Evolutionary conservation across 345 rosid genomes (phyloP).

Genomic region (Passiflora organensis): DNA sequence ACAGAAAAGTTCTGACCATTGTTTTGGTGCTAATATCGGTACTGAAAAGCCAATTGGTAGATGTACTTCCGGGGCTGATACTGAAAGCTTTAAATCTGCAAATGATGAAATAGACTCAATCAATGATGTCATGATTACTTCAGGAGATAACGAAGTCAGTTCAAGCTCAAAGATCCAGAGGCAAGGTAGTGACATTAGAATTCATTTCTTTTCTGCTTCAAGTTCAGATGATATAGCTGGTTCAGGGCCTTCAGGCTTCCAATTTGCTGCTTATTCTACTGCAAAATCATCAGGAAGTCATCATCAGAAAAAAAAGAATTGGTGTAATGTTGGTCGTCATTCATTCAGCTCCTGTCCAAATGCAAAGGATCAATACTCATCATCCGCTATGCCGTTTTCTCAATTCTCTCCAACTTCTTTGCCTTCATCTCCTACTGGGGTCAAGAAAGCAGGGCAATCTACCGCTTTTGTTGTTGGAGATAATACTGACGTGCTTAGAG

Average conservation of each 20-base stretch:
- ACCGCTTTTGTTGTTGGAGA: constrained; percentile 33
- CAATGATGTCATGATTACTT: constrained; percentile 38
- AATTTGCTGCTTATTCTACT: constrained; percentile 63
- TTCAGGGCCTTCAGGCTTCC: constrained; percentile 65
- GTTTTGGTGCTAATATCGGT: constrained; percentile 27
- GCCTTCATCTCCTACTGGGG: constrained; percentile 30
- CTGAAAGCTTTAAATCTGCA: constrained; percentile 88
- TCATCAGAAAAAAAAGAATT: constrained; percentile 45
- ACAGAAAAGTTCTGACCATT: constrained; percentile 27
- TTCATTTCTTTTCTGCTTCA: constrained; percentile 25
- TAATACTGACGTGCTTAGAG: constrained; percentile 34
- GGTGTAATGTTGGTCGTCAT: constrained; percentile 34
- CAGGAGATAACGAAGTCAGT: constrained; percentile 62
- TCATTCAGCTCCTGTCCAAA: constrained; percentile 32
- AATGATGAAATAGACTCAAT: constrained; percentile 65
- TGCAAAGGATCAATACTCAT: constrained; percentile 34
- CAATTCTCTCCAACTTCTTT: constrained; percentile 42
- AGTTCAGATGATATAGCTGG: constrained; percentile 34
- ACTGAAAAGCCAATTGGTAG: constrained; percentile 42
- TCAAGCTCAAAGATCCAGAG: constrained; percentile 42
- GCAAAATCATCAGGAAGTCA: constrained; percentile 42
- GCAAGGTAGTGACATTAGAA: constrained; percentile 38
- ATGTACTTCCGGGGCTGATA: constrained; percentile 61
- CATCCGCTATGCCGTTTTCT: constrained; percentile 42
- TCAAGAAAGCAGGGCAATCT: constrained; percentile 34